Evolutionary conservation across 1,284 basidiomycete genomes (phyloP).

Genomic region (Cutaneotrichosporon cutaneum): DNA sequence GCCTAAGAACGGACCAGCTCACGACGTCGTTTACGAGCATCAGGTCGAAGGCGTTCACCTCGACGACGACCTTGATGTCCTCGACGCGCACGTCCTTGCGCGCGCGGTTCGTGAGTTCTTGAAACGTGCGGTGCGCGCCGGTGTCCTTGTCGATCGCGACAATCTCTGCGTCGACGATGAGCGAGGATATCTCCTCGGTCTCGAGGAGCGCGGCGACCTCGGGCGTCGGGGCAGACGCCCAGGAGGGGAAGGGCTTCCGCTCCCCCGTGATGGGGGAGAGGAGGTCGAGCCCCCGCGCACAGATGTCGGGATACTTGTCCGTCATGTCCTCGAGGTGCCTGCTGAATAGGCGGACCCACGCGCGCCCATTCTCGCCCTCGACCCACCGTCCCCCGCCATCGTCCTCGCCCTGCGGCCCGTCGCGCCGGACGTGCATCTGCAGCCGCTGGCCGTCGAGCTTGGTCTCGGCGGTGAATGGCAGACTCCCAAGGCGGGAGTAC

Average conservation of each 20-base stretch:
- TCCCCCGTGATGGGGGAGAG: constrained; percentile 25
- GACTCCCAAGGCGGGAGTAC: constrained; percentile 66
- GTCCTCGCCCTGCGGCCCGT: constrained; percentile 47
- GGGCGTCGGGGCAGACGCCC: constrained; percentile 30
- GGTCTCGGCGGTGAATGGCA: constrained; percentile 72
- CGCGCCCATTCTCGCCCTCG: constrained; percentile 52
- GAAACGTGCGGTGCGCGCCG: constrained; percentile 88
- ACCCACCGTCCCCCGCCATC: constrained; percentile 52
- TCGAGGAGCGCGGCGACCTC: constrained; percentile 37
- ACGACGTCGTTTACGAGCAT: constrained; percentile 93
- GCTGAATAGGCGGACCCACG: constrained; percentile 73
- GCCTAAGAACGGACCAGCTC: constrained; percentile 33
- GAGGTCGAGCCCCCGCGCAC: constrained; percentile 58
- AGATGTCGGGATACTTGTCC: constrained; percentile 87
- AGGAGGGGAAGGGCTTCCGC: constrained; percentile 30
- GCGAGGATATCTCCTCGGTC: constrained; percentile 60
- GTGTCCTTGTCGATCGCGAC: constrained; percentile 89
- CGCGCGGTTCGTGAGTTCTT: constrained; percentile 91
- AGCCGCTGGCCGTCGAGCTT: constrained; percentile 87
- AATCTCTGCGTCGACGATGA: constrained; percentile 94
- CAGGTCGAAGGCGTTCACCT: constrained; percentile 92
- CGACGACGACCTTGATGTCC: constrained; percentile 93
- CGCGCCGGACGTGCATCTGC: constrained; percentile 68
- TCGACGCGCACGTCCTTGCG: constrained; percentile 96
- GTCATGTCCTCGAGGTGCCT: constrained; percentile 89